Conservation (phyloP, 2,329 filamentous ascomycete genomes). For the Lomentospora prolificans region DNA sequence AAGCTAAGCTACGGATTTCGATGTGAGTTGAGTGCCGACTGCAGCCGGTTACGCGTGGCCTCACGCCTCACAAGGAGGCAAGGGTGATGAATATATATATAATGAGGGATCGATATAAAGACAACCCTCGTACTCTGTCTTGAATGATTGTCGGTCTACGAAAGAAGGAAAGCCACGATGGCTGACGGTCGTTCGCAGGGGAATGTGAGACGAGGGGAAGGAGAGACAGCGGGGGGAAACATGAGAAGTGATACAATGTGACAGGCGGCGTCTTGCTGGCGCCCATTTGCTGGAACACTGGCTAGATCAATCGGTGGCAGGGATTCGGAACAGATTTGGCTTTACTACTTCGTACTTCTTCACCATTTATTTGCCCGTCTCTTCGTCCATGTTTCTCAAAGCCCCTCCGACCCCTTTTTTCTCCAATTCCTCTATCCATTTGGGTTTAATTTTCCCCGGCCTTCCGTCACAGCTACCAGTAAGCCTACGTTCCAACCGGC, state of each 20-base stretch:
- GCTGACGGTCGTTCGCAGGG: background rate
- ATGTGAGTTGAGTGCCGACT: too few species aligned
- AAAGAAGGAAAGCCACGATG: background rate
- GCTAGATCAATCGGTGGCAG: background rate
- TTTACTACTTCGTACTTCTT: too few species aligned
- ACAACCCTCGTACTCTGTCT: background rate
- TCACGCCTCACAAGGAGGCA: too few species aligned
- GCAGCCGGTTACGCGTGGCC: too few species aligned
- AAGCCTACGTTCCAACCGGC: too few species aligned
- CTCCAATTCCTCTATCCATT: too few species aligned
- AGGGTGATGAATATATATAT: too few species aligned
- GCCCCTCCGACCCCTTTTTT: background rate
- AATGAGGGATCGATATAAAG: too few species aligned
- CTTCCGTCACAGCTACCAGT: too few species aligned
- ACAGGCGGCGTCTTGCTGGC: background rate
- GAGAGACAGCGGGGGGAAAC: background rate
- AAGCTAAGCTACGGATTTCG: too few species aligned
- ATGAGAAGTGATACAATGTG: background rate
- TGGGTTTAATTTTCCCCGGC: too few species aligned
- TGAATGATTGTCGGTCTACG: background rate
- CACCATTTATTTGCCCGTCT: too few species aligned
- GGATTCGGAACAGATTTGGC: background rate
- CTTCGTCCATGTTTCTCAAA: background rate
- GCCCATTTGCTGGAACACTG: background rate
- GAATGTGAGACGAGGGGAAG: background rate